A percentile compares a stretch with the other conserved stretches of the same genome.
Conservation (phyloP, 805 yeast species). For the Clavispora fructus region DNA sequence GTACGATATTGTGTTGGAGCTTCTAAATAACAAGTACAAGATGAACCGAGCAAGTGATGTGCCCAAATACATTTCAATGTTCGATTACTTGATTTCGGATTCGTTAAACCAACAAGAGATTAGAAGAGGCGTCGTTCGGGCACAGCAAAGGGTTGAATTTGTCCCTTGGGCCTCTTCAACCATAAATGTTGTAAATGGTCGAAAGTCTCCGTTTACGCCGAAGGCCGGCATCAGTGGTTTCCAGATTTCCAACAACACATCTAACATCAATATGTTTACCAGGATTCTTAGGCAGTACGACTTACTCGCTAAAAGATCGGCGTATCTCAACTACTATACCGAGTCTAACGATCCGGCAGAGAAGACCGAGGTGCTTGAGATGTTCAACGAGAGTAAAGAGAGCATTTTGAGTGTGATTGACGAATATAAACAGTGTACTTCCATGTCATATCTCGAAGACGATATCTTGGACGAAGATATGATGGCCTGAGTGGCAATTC, state of each 20-base stretch:
- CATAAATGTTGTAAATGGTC: conserved; percentile 72
- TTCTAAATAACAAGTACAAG: conserved; percentile 70
- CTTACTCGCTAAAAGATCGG: conserved; percentile 68
- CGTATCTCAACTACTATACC: conserved; percentile 76
- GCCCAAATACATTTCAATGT: conserved; percentile 57
- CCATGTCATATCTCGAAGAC: conserved; percentile 43
- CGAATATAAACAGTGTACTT: conserved; percentile 43
- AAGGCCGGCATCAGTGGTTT: conserved; percentile 54
- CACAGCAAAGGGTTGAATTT: conserved; percentile 64
- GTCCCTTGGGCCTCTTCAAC: conserved; percentile 84
- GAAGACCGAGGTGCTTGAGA: conserved; percentile 40
- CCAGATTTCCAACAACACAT: conserved; percentile 78
- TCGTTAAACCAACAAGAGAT: conserved; percentile 64
- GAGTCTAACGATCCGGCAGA: conserved; percentile 41
- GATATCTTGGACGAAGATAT: conserved; percentile 32
- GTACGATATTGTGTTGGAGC: conserved; percentile 77
- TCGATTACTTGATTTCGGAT: conserved; percentile 62
- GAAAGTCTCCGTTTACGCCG: conserved; percentile 56
- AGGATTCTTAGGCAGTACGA: conserved; percentile 75
- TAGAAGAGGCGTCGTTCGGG: conserved; percentile 58
- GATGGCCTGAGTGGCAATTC: background rate
- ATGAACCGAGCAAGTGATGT: conserved; percentile 50
- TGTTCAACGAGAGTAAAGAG: conserved; percentile 47
- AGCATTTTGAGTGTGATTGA: conserved; percentile 39
- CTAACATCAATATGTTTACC: conserved; percentile 60